Percentiles rank a stretch among this genome's conserved stretches.
These are phyloP conservation scores for Chlorella sp. DNA, from an alignment of 139 green algal genomes.

Conservation along the genomic window DNA sequence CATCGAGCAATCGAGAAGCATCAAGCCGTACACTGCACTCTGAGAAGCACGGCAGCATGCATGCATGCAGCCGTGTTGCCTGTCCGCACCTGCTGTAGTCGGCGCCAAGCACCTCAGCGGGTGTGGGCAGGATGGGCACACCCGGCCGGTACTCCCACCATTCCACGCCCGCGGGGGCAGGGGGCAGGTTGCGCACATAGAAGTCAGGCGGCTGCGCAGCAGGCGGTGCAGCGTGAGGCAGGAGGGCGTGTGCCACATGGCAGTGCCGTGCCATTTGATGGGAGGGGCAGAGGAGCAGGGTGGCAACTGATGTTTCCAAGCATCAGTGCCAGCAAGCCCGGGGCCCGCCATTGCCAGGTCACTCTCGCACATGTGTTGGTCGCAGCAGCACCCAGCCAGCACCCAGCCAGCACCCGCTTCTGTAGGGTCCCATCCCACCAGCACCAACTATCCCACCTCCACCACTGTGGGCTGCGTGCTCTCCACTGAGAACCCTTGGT, in stretches of 20 bases:
- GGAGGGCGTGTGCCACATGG: too few species aligned
- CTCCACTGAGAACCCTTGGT: not conserved
- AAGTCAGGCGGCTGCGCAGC: constrained; percentile 31
- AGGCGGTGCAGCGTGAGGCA: not conserved
- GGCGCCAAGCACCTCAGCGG: not conserved
- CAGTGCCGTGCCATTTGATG: too few species aligned
- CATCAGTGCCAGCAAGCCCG: too few species aligned
- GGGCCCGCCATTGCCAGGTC: too few species aligned
- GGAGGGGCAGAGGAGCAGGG: too few species aligned
- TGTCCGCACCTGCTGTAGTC: not conserved
- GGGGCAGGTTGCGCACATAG: constrained; percentile 43
- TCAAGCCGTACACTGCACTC: not conserved
- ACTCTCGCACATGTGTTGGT: too few species aligned
- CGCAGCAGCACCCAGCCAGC: too few species aligned
- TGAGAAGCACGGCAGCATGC: not conserved
- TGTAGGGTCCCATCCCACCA: too few species aligned
- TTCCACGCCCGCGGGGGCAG: constrained; percentile 49
- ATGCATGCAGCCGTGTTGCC: not conserved
- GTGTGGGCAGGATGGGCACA: constrained; percentile 41
- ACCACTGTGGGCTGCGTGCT: not conserved
- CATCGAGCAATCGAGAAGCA: too few species aligned
- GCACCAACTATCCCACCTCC: too few species aligned
- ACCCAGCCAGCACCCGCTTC: too few species aligned
- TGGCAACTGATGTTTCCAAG: too few species aligned
- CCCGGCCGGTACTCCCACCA: constrained; percentile 57